Conservation (phyloP, 176 grass and related monocot species). For the Phoenix dactylifera region DNA sequence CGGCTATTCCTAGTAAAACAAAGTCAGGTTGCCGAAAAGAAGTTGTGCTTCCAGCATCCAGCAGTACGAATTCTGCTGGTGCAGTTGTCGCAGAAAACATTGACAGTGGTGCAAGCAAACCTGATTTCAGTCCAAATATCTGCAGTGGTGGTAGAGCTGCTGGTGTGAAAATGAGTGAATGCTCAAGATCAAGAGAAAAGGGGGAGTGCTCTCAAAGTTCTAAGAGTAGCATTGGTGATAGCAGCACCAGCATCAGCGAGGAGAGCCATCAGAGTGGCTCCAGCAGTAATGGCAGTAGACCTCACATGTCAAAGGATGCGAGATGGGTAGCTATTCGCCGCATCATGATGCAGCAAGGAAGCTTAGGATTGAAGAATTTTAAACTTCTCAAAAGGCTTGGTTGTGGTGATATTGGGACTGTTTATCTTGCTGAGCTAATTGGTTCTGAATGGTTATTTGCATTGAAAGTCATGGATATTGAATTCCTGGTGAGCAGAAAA, state of each 20-base stretch:
- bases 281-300: conserved; percentile 56
- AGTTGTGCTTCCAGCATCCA: conserved; percentile 32
- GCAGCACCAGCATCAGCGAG: conserved; percentile 83
- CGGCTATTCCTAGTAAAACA: conserved; percentile 15
- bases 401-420: conserved; percentile 94
- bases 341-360: conserved; percentile 57
- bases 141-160: conserved; percentile 24
- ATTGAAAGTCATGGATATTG: conserved; percentile 94
- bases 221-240: conserved; percentile 92
- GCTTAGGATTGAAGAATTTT: conserved; percentile 82
- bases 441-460: conserved; percentile 87
- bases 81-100: conserved; percentile 4
- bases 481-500: conserved; percentile 81
- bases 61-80: conserved; percentile 28
- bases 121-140: conserved; percentile 20
- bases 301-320: conserved; percentile 96
- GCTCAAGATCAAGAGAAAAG: conserved; percentile 72
- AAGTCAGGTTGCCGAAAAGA: conserved; percentile 31
- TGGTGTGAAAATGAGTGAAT: conserved; percentile 30
- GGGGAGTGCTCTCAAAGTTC: conserved; percentile 95
- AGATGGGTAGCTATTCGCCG: conserved; percentile 73
- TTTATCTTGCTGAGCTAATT: conserved; percentile 85
- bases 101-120: conserved; percentile 24
- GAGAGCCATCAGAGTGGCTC: conserved; percentile 71
- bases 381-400: conserved; percentile 89